phyloP scores from a whole-genome alignment of 2,329 filamentous ascomycete genomes.

The Ceratocystis papillata region DNA sequence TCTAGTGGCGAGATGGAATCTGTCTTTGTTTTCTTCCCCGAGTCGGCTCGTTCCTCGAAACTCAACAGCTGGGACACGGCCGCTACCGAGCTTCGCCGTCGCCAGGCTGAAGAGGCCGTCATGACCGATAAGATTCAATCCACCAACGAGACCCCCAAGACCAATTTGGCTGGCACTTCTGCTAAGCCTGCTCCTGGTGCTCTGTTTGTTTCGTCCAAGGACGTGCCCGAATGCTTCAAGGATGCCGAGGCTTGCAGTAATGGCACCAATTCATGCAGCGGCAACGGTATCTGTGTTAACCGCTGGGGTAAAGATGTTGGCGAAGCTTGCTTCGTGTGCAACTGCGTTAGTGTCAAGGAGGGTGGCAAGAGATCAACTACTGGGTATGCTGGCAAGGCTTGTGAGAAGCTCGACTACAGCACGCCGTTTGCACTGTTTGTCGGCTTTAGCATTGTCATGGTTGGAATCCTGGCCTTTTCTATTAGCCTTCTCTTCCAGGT shows the following conservation, averaged over 20 bases:
- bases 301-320: constrained; percentile 44
- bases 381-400: constrained; percentile 74
- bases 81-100: constrained; percentile 38
- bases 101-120: constrained; percentile 31
- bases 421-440: constrained; percentile 79
- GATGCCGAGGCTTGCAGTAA: constrained; percentile 57
- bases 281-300: constrained; percentile 65
- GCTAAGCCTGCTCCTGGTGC: constrained; percentile 21
- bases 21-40: constrained; percentile 45
- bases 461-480: constrained; percentile 56
- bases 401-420: constrained; percentile 86
- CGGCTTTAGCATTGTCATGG: constrained; percentile 58
- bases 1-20: constrained; percentile 44
- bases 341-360: constrained; percentile 50
- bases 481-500: constrained; percentile 73
- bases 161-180: constrained; percentile 23
- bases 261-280: constrained; percentile 67
- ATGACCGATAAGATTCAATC: constrained; percentile 23
- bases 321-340: constrained; percentile 62
- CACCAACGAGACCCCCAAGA: constrained; percentile 23
- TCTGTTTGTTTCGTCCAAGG: constrained; percentile 29
- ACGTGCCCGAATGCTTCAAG: constrained; percentile 63
- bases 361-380: constrained; percentile 44
- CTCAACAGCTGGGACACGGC: constrained; percentile 35
- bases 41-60: constrained; percentile 34